Percentiles rank a stretch among this genome's conserved stretches.
Conservation (phyloP, 2,329 filamentous ascomycete genomes). For the Ceratocystiopsis minuta region DNA sequence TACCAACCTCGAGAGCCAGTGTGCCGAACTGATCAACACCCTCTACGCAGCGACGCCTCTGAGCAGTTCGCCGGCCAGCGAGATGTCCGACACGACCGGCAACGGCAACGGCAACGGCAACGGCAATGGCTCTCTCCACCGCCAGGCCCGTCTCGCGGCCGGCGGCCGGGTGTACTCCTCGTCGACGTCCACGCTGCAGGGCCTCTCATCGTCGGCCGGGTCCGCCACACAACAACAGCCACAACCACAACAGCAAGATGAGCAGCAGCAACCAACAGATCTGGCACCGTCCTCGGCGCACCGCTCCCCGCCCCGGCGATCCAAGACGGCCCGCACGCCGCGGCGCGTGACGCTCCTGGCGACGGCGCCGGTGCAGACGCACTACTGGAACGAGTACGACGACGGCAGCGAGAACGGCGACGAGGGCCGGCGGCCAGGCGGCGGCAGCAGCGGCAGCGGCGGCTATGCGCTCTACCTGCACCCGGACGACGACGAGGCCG, state of each 20-base stretch:
- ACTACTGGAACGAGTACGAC: slow-evolving; percentile 81
- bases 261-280: too few species aligned
- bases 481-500: slow-evolving; percentile 36
- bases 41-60: slow-evolving; percentile 28
- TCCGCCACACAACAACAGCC: background rate
- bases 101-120: too few species aligned
- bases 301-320: too few species aligned
- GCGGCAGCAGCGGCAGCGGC: slow-evolving; percentile 24
- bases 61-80: slow-evolving; percentile 14
- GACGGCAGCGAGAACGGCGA: slow-evolving; percentile 52
- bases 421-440: slow-evolving; percentile 14
- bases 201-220: slow-evolving; percentile 7
- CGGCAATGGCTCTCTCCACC: slow-evolving; percentile 11
- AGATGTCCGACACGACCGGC: too few species aligned
- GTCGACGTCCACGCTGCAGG: slow-evolving; percentile 9
- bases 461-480: slow-evolving; percentile 60
- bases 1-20: slow-evolving; percentile 28
- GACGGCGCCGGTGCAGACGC: slow-evolving; percentile 14
- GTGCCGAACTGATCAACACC: slow-evolving; percentile 29
- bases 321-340: too few species aligned
- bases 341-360: slow-evolving; percentile 2
- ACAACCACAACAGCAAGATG: background rate
- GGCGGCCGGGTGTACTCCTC: slow-evolving; percentile 8
- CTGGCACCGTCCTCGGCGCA: too few species aligned
- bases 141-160: slow-evolving; percentile 3